Evolutionary conservation across 1,284 basidiomycete genomes (phyloP).

Genomic region (Cutaneotrichosporon sp.): DNA sequence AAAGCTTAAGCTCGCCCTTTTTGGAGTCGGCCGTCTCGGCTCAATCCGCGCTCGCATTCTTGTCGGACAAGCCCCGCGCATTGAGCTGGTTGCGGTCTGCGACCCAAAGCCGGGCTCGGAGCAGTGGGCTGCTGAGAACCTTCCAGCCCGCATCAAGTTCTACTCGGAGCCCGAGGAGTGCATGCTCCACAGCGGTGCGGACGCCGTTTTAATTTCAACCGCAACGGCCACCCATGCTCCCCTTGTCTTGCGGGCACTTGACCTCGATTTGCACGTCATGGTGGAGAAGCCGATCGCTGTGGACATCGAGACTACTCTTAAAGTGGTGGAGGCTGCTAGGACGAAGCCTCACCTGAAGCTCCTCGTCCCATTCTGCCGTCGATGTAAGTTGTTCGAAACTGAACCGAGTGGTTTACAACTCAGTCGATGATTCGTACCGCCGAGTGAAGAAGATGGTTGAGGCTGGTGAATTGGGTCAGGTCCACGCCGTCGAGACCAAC

Average conservation of each 20-base stretch:
- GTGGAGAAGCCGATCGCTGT: background rate
- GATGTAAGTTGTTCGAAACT: background rate
- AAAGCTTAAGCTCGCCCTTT: background rate
- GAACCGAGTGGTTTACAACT: too few species aligned
- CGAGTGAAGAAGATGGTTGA: background rate
- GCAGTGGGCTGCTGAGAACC: background rate
- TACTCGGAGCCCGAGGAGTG: background rate
- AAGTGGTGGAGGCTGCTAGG: background rate
- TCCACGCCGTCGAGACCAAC: background rate
- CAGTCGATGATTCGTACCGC: background rate
- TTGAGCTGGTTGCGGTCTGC: background rate
- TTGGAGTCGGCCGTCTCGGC: background rate
- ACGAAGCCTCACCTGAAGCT: background rate
- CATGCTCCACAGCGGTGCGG: background rate
- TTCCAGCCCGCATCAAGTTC: background rate
- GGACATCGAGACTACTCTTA: background rate
- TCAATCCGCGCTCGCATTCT: background rate
- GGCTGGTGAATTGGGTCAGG: background rate
- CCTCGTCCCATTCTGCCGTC: background rate
- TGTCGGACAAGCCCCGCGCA: background rate
- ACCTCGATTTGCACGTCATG: background rate
- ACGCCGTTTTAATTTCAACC: background rate
- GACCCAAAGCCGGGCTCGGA: background rate
- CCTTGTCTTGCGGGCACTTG: background rate
- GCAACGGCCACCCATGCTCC: background rate